These are phyloP conservation scores for Tetracentron sinense DNA, from an alignment of 164 flowering plant genomes.

Conservation along the genomic window DNA sequence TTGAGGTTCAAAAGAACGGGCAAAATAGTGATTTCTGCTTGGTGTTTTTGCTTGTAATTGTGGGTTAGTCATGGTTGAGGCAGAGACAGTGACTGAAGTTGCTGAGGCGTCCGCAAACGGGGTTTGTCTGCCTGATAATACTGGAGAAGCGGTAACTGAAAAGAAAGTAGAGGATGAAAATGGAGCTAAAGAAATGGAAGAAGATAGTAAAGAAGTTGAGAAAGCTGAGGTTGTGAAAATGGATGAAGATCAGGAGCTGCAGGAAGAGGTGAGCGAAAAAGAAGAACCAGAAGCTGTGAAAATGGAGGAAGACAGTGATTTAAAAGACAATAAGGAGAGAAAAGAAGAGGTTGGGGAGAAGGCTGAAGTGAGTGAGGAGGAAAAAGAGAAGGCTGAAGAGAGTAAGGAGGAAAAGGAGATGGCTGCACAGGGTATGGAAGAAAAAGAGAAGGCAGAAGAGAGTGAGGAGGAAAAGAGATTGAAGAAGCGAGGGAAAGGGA, in stretches of 20 bases:
- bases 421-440: background rate
- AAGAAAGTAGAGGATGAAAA: slow-evolving; percentile 1
- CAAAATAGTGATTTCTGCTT: too few species aligned
- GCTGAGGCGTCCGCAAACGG: slow-evolving; percentile 8
- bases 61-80: slow-evolving; percentile 16
- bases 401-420: slow-evolving; percentile 1
- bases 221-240: slow-evolving; percentile 1
- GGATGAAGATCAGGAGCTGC: background rate
- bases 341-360: background rate
- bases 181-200: slow-evolving; percentile 12
- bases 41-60: background rate
- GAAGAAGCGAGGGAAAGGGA: too few species aligned
- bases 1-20: background rate
- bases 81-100: slow-evolving; percentile 14
- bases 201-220: slow-evolving; percentile 7
- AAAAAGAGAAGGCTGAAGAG: slow-evolving; percentile 8
- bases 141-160: background rate
- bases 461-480: slow-evolving; percentile 1
- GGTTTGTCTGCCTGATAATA: slow-evolving; percentile 3
- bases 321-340: background rate
- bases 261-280: too few species aligned
- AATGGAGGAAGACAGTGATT: too few species aligned
- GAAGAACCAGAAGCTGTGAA: too few species aligned
- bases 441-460: slow-evolving; percentile 1
- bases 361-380: slow-evolving; percentile 13